Percentiles rank a stretch among this genome's conserved stretches.
Conservation (phyloP, 2,329 filamentous ascomycete genomes). For the Exophiala mesophila region DNA sequence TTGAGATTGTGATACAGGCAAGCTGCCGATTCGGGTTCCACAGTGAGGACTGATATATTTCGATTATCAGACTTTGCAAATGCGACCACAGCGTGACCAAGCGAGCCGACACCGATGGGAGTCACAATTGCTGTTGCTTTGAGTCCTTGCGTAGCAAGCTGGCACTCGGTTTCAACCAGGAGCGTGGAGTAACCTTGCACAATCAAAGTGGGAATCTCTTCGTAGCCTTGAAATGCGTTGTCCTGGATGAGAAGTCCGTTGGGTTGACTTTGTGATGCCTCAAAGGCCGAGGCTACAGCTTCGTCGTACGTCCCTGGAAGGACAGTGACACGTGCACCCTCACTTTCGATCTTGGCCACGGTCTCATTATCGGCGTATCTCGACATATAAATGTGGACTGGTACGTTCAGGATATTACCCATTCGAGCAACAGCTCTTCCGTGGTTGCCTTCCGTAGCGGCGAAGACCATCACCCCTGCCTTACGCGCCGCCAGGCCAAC, state of each 20-base stretch:
- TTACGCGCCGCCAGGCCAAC: constrained; percentile 35
- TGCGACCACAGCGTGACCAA: constrained; percentile 63
- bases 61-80: constrained; percentile 53
- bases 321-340: constrained; percentile 58
- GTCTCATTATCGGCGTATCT: constrained; percentile 53
- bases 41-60: constrained; percentile 52
- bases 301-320: constrained; percentile 59
- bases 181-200: constrained; percentile 74
- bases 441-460: constrained; percentile 72
- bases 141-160: constrained; percentile 44
- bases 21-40: constrained; percentile 64
- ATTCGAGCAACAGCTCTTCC: constrained; percentile 68
- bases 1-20: constrained; percentile 48
- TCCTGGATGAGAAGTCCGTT: constrained; percentile 57
- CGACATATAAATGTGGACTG: constrained; percentile 55
- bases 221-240: constrained; percentile 61
- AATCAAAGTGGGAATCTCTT: constrained; percentile 66
- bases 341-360: constrained; percentile 50
- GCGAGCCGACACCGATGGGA: constrained; percentile 68
- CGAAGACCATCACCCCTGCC: constrained; percentile 46
- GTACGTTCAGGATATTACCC: constrained; percentile 54
- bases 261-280: constrained; percentile 34
- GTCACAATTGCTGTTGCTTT: constrained; percentile 52
- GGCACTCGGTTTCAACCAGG: constrained; percentile 61
- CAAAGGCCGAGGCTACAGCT: constrained; percentile 49